These are phyloP conservation scores for Parathielavia hyrcaniae DNA, from an alignment of 495 filamentous ascomycete genomes.

Conservation along the genomic window DNA sequence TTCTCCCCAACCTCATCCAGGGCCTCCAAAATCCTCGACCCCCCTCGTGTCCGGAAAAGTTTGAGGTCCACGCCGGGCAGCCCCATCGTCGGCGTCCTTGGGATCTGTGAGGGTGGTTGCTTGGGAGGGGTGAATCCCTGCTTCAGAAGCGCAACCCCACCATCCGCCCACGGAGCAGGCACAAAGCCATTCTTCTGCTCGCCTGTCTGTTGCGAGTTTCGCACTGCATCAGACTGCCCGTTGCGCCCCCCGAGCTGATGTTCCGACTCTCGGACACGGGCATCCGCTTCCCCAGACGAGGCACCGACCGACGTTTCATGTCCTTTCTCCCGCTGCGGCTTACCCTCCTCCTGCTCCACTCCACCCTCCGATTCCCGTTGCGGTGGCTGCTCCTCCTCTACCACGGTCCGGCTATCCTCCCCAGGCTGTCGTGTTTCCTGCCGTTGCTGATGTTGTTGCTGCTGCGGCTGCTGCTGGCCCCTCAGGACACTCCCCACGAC, in stretches of 20 bases:
- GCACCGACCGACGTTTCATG: background rate
- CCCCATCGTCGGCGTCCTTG: constrained; percentile 2
- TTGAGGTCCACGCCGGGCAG: constrained; percentile 28
- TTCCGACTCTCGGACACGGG: background rate
- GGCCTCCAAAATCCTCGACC: constrained; percentile 32
- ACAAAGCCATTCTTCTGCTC: constrained; percentile 2
- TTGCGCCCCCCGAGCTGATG: background rate
- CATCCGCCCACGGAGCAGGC: constrained; percentile 17
- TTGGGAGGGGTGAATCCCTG: constrained; percentile 10
- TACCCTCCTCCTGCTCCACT: constrained; percentile 1
- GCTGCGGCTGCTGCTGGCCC: background rate
- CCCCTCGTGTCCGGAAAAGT: constrained; percentile 36
- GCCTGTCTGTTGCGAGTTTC: background rate
- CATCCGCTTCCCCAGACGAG: background rate
- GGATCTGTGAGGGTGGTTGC: constrained; percentile 6
- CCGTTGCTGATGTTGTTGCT: background rate
- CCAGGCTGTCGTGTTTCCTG: background rate
- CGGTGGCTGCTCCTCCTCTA: background rate
- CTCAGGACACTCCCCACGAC: constrained; percentile 35
- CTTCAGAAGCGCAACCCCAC: constrained; percentile 8
- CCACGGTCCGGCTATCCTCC: background rate
- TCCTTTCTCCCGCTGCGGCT: background rate
- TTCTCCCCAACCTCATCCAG: constrained; percentile 13
- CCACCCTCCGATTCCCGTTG: constrained; percentile 1
- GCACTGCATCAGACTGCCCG: background rate